phyloP scores from a whole-genome alignment of 2,329 filamentous ascomycete genomes.

The Fusarium nodosum region DNA sequence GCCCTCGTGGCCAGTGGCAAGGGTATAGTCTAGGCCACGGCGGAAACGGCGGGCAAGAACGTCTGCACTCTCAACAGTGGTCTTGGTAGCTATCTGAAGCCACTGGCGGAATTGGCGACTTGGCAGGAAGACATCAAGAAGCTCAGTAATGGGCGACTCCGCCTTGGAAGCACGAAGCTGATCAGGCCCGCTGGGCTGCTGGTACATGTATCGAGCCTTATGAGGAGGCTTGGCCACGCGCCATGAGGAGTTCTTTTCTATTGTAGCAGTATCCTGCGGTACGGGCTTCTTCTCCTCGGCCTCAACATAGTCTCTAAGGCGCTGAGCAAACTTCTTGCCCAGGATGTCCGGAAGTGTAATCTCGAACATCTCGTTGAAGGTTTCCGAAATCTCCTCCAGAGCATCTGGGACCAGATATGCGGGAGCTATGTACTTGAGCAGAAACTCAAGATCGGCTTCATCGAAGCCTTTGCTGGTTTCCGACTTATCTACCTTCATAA shows the following conservation, averaged over 20 bases:
- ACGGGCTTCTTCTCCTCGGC: slow-evolving; percentile 68
- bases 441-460: slow-evolving; percentile 86
- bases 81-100: slow-evolving; percentile 85
- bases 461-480: slow-evolving; percentile 71
- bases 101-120: slow-evolving; percentile 90
- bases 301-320: slow-evolving; percentile 79
- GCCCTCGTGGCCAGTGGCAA: slow-evolving; percentile 86
- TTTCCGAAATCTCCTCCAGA: slow-evolving; percentile 82
- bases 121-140: slow-evolving; percentile 85
- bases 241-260: slow-evolving; percentile 74
- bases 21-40: slow-evolving; percentile 88
- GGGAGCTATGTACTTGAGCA: slow-evolving; percentile 90
- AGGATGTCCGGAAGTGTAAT: slow-evolving; percentile 86
- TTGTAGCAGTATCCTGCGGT: slow-evolving; percentile 64
- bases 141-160: slow-evolving; percentile 76
- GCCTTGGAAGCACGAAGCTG: slow-evolving; percentile 56
- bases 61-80: slow-evolving; percentile 79
- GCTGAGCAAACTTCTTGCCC: slow-evolving; percentile 79
- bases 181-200: slow-evolving; percentile 66
- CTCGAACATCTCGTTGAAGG: slow-evolving; percentile 86
- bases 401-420: slow-evolving; percentile 94
- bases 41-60: slow-evolving; percentile 90
- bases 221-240: slow-evolving; percentile 88
- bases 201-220: slow-evolving; percentile 93
- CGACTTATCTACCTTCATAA: slow-evolving; percentile 60